A percentile compares a stretch with the other conserved stretches of the same genome.
Evolutionary conservation across 1,284 basidiomycete species (phyloP).

Genomic region (Leccinum fallax): DNA sequence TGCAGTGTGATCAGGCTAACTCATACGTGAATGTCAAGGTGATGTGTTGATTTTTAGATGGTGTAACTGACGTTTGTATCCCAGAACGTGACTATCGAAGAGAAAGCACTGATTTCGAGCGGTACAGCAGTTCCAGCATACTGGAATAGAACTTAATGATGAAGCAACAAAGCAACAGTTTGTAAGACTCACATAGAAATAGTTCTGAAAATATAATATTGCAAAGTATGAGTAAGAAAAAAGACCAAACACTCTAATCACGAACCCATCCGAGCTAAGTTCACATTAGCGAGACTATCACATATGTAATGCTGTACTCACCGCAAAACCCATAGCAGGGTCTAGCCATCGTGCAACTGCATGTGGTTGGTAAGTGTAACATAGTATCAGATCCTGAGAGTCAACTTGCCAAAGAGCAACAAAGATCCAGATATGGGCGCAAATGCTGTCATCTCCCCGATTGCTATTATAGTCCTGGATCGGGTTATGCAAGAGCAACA

Average conservation of each 20-base stretch:
- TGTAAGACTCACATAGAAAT: conserved; percentile 22
- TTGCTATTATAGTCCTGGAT: conserved; percentile 57
- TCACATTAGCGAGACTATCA: neutral
- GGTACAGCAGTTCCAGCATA: conserved; percentile 54
- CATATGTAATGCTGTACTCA: conserved; percentile 24
- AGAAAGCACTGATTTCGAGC: conserved; percentile 77
- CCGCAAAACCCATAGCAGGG: conserved; percentile 74
- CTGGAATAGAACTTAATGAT: conserved; percentile 27
- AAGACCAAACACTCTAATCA: conserved; percentile 2
- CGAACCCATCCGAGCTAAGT: conserved; percentile 51
- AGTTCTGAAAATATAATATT: conserved; percentile 19
- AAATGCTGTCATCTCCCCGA: conserved; percentile 73
- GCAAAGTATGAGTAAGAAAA: conserved; percentile 8
- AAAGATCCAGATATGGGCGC: conserved; percentile 77
- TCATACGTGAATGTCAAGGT: neutral
- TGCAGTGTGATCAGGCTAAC: conserved; percentile 50
- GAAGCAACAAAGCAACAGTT: neutral
- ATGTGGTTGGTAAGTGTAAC: neutral
- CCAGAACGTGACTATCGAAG: conserved; percentile 80
- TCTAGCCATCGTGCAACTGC: conserved; percentile 72
- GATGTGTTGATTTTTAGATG: neutral
- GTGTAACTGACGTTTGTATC: conserved; percentile 53
- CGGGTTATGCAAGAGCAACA: neutral
- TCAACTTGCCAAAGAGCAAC: conserved; percentile 57
- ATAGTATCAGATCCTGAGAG: neutral